A percentile compares a stretch with the other conserved stretches of the same genome.
phyloP scores from a whole-genome alignment of 257 asterid species.

The Ocimum tenuiflorum region DNA sequence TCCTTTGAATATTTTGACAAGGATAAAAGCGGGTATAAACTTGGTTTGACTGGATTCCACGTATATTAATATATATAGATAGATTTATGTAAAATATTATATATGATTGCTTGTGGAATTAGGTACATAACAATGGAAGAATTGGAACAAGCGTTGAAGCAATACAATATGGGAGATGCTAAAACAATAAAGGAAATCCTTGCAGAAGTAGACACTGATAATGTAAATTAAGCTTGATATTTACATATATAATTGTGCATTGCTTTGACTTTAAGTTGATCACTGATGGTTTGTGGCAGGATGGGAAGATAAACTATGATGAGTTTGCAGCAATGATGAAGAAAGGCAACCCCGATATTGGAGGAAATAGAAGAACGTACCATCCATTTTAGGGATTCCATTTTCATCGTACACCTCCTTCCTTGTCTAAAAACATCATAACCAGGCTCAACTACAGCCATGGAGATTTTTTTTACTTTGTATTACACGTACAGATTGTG shows the following conservation, averaged over 20 bases:
- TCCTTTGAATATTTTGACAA: slow-evolving; percentile 91
- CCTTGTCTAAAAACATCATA: not conserved
- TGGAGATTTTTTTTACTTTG: too few species aligned
- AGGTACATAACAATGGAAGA: slow-evolving; percentile 85
- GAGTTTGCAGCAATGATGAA: slow-evolving; percentile 87
- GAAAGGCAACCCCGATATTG: slow-evolving; percentile 71
- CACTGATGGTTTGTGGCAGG: slow-evolving; percentile 37
- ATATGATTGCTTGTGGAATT: slow-evolving; percentile 17
- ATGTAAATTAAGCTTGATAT: slow-evolving; percentile 32
- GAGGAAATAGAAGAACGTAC: slow-evolving; percentile 53
- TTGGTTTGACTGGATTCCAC: not conserved
- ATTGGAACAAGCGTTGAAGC: slow-evolving; percentile 67
- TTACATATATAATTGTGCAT: too few species aligned
- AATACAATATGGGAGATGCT: slow-evolving; percentile 74
- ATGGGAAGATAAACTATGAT: slow-evolving; percentile 81
- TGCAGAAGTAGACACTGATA: slow-evolving; percentile 86
- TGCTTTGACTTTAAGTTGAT: too few species aligned
- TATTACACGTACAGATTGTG: too few species aligned
- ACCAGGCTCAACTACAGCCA: too few species aligned
- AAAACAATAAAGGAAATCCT: slow-evolving; percentile 84
- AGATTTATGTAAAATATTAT: slow-evolving; percentile 10
- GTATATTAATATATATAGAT: too few species aligned
- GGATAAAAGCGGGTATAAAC: slow-evolving; percentile 80
- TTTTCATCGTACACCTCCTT: too few species aligned
- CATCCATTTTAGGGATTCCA: not conserved